Base-by-base conservation (phyloP, 139 green algal genomes). In the Astrephomene gubernaculifera region DNA sequence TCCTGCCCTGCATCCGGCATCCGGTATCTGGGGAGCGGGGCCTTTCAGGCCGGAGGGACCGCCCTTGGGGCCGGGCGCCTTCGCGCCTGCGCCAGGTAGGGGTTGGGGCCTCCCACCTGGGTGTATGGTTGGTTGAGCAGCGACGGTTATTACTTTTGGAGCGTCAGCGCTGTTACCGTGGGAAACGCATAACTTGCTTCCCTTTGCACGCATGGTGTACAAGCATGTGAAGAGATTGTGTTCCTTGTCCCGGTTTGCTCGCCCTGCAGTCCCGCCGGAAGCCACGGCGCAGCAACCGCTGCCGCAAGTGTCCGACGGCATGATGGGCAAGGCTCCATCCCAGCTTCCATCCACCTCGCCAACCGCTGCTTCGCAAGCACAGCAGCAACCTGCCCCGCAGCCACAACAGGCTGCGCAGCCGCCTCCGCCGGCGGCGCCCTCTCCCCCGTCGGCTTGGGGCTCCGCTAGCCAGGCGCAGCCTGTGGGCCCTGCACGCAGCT, bases 331-430 rank as follows among this genome's bases (percentile, higher is more conserved):
- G 36, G 29, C 68, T 19, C 68, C 39, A 9, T 22, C 2, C 8
- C 70, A 63, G 43, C 31, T 57, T 41, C 4, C 43, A 78, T 41
- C 43, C 54, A 19, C 25, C 60, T 82, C 68, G 49, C 71, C 39
- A 75, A 84, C 45, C 71, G 0, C 0, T n/a, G 35, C 65, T 88
- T 31, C 29, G 27, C 49, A 8, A 27, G 22, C 54, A 4, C 53
- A 27, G 33, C 82, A 71, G 27, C 86, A 78, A 27, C 81, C 68
- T 38, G 72, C 81, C 43, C 83, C 78, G 43, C 71, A 61, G 61
- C 67, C 68, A 75, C 74, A 73, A 68, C 75, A 39, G 39, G 41
- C 39, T 38, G 12, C 71, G 65, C 65, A 63, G 39, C n/a, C 39
- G 25, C 63, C 38, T 60, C 52, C 70, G 45, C 63, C 70, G 67